These are phyloP conservation scores for Moesziomyces sp. DNA, from an alignment of 1,284 basidiomycete genomes.

Conservation along the genomic window DNA sequence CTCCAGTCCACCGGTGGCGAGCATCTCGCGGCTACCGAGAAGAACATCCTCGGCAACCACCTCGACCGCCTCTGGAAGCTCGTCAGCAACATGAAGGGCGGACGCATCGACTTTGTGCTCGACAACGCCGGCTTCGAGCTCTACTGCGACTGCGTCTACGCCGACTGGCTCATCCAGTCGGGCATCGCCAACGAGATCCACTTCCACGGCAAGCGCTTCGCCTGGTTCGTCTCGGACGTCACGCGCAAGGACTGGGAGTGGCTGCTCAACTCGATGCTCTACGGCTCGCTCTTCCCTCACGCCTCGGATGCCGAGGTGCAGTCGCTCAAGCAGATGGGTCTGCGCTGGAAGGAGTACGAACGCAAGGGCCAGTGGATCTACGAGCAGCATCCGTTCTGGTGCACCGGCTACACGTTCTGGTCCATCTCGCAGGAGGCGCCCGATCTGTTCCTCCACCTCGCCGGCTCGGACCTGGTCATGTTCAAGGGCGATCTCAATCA, in stretches of 20 bases:
- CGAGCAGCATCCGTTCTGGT: slow-evolving; percentile 82
- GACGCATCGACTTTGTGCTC: slow-evolving; percentile 69
- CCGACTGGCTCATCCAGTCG: slow-evolving; percentile 87
- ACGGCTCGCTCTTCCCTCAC: slow-evolving; percentile 74
- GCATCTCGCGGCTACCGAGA: slow-evolving; percentile 92
- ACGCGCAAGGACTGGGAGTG: slow-evolving; percentile 97
- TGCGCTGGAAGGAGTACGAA: slow-evolving; percentile 92
- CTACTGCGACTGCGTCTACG: slow-evolving; percentile 94
- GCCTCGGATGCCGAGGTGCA: slow-evolving; percentile 84
- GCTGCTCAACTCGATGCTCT: slow-evolving; percentile 71
- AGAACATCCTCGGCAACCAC: slow-evolving; percentile 91
- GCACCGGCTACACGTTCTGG: slow-evolving; percentile 73
- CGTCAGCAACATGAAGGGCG: slow-evolving; percentile 74
- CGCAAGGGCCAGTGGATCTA: slow-evolving; percentile 93
- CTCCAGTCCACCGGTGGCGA: slow-evolving; percentile 97
- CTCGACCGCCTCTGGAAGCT: slow-evolving; percentile 83
- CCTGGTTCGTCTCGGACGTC: slow-evolving; percentile 79
- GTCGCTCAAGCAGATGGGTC: slow-evolving; percentile 81
- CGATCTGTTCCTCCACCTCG: slow-evolving; percentile 92
- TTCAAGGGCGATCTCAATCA: slow-evolving; percentile 96
- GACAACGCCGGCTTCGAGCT: slow-evolving; percentile 94
- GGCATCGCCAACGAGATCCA: slow-evolving; percentile 85
- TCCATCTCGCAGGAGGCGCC: slow-evolving; percentile 77
- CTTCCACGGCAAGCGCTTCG: slow-evolving; percentile 81
- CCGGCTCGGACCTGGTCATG: slow-evolving; percentile 88